Evolutionary conservation across 208 protist species (phyloP), one percentile per base, ranked within the genome.

Genomic region (Herpetomonas tarakana): DNA sequence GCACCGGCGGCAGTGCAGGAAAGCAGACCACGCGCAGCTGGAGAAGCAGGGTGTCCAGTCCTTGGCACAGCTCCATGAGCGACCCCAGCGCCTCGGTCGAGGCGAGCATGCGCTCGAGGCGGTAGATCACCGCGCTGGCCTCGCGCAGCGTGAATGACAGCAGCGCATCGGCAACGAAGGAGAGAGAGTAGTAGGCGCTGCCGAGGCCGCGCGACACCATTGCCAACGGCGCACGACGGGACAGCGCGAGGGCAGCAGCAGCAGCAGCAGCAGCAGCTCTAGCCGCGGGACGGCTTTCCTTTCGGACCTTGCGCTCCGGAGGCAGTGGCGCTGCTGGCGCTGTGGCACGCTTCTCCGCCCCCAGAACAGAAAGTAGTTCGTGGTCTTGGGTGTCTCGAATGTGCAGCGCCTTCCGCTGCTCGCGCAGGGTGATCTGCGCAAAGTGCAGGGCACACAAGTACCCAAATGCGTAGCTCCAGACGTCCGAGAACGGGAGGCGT

Each of bases 371-470:
- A 44, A 76, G 60, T 7, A 81, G 61, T 45, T 70, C 44, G 24
- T 69, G 62, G 24, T 81, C 68, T 31, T 84, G 60, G 0, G 71
- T 66, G 31, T 91, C 77, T 52, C 71, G 59, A 39, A 72, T 68
- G 45, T 87, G 83, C 46, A 90, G 72, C 47, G 30, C 51, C 59
- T 91, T 92, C 49, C 82, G 80, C 26, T 86, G 73, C 39, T 79
- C 75, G 16, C 68, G 75, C 52, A 95, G 70, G 18, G 75, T 74
- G 25, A 86, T 62, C 52, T 84, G 80, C 9, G 83, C 72, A 61
- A 89, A 92, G 62, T 85, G 76, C 18, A 95, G 74, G 11, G 83
- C 77, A 63, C 89, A 95, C 31, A 84, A 60, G 62, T 92, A 91
- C 3, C 86, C 89, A 67, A 95, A 95, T 6, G 73, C 59, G 68